Base-by-base conservation (phyloP, 495 filamentous ascomycete species). In the Neurospora pannonica region DNA sequence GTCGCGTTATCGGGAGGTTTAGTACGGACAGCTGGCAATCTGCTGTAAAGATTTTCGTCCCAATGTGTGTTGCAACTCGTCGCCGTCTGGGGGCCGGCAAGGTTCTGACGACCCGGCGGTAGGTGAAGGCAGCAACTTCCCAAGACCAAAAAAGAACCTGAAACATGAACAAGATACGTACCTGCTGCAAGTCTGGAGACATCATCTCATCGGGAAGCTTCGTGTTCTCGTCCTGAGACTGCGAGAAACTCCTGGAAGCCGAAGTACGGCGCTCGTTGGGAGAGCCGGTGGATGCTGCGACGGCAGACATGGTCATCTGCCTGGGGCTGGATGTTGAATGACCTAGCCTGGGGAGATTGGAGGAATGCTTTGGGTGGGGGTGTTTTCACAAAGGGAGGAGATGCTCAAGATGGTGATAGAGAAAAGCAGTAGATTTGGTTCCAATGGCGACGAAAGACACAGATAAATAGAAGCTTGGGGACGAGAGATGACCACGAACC, bases 211-310 rank as follows among this genome's bases (percentile, higher is more conserved):
- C 79, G 0, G 74, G 71, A 10, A 72, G 70, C 73, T 79, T 83
- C 48, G 78, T 71, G 73, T 87, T 88, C 77, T 87, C 84, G 74
- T 85, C 84, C 74, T 82, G 83, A 31, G 54, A 67, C 54, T 67
- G 54, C 17, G 82, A 81, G 71, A 72, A 71, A 71, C 74, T 83
- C 73, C 82, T 81, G 74, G 80, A 75, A 31, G 78, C 74, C 34
- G 76, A 76, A 9, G 79, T 76, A 10, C 85, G 84, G 74, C 85
- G 83, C 71, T 82, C 79, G 70, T 76, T 78, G 37, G 88, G 86
- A 62, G 88, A 89, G 43, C 86, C 87, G 36, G 83, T 84, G 19
- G 85, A 84, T 38, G 80, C 76, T 28, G 81, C 71, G 54, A 67
- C 28, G 36, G 80, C 72, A 75, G 88, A 86, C 88, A 88, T 89